Evolutionary conservation across 345 rosid species (phyloP), one percentile per base, ranked within the genome.

Genomic region (Arabidopsis arenosa): DNA sequence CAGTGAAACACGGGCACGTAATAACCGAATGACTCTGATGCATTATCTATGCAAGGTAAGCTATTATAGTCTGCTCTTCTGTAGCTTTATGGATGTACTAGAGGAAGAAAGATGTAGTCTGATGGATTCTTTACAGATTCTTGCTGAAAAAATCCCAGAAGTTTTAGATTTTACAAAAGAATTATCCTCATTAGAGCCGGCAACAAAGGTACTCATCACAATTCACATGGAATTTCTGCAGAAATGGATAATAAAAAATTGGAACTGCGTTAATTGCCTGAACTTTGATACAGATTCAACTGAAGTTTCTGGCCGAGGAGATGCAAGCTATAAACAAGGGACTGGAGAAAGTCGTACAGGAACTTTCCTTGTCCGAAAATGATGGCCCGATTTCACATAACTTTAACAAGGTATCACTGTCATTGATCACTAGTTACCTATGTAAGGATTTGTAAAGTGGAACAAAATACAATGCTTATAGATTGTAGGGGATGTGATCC

Each of bases 311-410:
- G 86, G 98, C 97, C 0, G 97, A 94, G 83, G 98, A 94, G 85
- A 94, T 94, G 97, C 97, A 94, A 88, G 97, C 96, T 12, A 79
- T 94, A 77, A 92, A 88, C 86, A 94, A 92, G 85, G 98, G 98
- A 70, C 83, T 94, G 77, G 97, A 94, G 80, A 94, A 92, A 73
- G 89, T 90, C 61, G 86, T 90, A 40, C 97, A 92, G 80, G 98
- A 94, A 74, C 81, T 94, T 52, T 76, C 97, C 74, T 69, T 83
- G 77, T 85, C 96, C 9, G 97, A 91, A 85, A 87, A 83, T 80
- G 97, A 94, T 83, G 98, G 96, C 55, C 86, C 86, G 48, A 64
- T 92, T 58, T 92, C 97, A 13, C 92, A 83, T 43, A 83, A 81
- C 32, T 94, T 94, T 65, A 77, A 80, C 55, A 75, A 85, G 97